These are phyloP conservation scores for Fusarium sp. DNA, from an alignment of 2,329 filamentous ascomycete species.

Conservation along the genomic window DNA sequence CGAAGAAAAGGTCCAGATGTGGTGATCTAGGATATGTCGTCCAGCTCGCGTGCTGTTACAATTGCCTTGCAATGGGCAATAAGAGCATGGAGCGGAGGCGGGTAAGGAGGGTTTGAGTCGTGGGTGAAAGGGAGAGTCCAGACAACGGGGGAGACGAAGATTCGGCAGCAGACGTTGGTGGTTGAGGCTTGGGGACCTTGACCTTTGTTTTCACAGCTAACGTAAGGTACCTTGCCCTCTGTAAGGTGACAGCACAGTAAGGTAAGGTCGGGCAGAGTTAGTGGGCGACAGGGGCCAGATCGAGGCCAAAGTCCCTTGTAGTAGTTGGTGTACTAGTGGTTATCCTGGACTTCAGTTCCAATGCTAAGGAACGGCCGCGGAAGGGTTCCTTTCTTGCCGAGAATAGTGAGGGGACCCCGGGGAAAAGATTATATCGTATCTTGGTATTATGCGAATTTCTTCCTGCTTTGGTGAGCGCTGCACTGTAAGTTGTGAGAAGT, in stretches of 20 bases:
- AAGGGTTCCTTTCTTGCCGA: conserved; percentile 13
- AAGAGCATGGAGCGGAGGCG: conserved; percentile 50
- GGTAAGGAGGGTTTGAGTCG: conserved; percentile 42
- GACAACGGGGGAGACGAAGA: conserved; percentile 45
- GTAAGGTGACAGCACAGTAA: not conserved
- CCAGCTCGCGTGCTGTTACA: conserved; percentile 53
- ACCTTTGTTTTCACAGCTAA: conserved; percentile 53
- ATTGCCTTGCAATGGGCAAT: conserved; percentile 56
- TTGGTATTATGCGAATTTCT: not conserved
- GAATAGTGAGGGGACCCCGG: conserved; percentile 4
- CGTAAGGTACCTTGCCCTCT: not conserved
- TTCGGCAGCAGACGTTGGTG: conserved; percentile 48
- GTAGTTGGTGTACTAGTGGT: conserved; percentile 13
- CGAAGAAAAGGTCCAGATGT: conserved; percentile 37
- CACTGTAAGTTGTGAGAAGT: not conserved
- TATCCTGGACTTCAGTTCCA: not conserved
- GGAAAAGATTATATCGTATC: not conserved
- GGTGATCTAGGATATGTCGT: conserved; percentile 48
- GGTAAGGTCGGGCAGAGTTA: conserved; percentile 18
- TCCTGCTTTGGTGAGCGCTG: not conserved
- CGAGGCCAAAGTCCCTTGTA: conserved; percentile 48
- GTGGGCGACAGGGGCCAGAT: conserved; percentile 27
- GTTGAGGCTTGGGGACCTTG: conserved; percentile 52
- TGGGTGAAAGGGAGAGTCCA: conserved; percentile 46
- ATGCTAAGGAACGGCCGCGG: conserved; percentile 18